Evolutionary conservation across 495 filamentous ascomycete species (phyloP).

Genomic region (Cryomyces antarcticus): DNA sequence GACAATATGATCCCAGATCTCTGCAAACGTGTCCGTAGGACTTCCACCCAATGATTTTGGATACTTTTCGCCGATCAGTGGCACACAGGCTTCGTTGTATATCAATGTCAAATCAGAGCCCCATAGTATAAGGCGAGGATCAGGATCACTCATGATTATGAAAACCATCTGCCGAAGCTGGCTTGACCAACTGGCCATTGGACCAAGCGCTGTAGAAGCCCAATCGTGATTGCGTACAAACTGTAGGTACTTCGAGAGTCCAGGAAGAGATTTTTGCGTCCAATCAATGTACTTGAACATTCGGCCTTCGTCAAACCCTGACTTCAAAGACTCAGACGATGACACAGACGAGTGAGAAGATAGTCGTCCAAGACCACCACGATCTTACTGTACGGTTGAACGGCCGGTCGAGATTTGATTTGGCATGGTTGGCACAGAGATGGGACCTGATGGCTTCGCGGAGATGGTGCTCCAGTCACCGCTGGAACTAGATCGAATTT

Average conservation of each 20-base stretch:
- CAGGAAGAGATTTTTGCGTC: neutral
- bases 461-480: no score
- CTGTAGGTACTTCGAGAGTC: neutral
- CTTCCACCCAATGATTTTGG: constrained; percentile 2
- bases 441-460: no score
- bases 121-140: constrained; percentile 7
- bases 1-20: neutral
- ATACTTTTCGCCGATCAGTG: constrained; percentile 3
- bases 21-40: neutral
- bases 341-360: neutral
- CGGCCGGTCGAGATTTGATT: neutral
- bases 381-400: neutral
- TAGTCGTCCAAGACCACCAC: neutral
- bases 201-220: constrained; percentile 4
- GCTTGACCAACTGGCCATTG: constrained; percentile 4
- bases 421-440: neutral
- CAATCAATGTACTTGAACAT: neutral
- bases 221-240: constrained; percentile 5
- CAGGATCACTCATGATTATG: constrained; percentile 3
- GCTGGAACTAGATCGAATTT: neutral
- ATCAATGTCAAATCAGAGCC: constrained; percentile 4
- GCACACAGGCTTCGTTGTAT: constrained; percentile 7
- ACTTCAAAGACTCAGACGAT: neutral
- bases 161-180: constrained; percentile 3
- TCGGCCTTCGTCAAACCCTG: neutral